phyloP scores from a whole-genome alignment of 768 basidiomycete genomes.

The Tylopilus subfusipes region DNA sequence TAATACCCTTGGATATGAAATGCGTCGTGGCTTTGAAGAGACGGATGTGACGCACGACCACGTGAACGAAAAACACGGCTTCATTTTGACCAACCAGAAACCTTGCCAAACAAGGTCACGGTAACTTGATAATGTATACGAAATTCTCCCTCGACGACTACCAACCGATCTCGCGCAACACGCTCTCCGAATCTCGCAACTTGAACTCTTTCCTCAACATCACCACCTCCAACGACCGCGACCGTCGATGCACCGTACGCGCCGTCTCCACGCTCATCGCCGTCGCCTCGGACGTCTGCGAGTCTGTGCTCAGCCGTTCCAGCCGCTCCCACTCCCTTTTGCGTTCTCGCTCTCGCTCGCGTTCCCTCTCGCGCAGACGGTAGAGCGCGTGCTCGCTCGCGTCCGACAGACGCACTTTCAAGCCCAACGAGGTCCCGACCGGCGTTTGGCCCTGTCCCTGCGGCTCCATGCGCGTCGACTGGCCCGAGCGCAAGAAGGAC shows the following conservation, averaged over 20 bases:
- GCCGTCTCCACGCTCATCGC: not conserved
- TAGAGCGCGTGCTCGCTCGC: conserved; percentile 24
- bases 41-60: no score
- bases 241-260: not conserved
- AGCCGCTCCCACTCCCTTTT: not conserved
- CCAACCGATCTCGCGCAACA: conserved; percentile 22
- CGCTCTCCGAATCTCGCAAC: conserved; percentile 20
- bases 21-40: no score
- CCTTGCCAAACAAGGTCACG: no score
- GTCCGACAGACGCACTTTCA: conserved; percentile 23
- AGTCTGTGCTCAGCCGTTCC: not conserved
- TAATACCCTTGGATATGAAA: no score
- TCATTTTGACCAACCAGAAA: no score
- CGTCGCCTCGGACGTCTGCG: not conserved
- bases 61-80: no score
- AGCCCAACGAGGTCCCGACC: conserved; percentile 10
- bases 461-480: not conserved
- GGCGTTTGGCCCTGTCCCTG: not conserved
- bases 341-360: conserved; percentile 8
- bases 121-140: no score
- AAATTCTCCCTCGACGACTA: not conserved
- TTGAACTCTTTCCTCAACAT: conserved; percentile 3
- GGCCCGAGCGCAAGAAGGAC: not conserved
- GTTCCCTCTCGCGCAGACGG: conserved; percentile 21
- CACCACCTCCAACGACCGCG: not conserved